phyloP scores from a whole-genome alignment of 1,139 yeast genomes.

The Diutina siamensis region DNA sequence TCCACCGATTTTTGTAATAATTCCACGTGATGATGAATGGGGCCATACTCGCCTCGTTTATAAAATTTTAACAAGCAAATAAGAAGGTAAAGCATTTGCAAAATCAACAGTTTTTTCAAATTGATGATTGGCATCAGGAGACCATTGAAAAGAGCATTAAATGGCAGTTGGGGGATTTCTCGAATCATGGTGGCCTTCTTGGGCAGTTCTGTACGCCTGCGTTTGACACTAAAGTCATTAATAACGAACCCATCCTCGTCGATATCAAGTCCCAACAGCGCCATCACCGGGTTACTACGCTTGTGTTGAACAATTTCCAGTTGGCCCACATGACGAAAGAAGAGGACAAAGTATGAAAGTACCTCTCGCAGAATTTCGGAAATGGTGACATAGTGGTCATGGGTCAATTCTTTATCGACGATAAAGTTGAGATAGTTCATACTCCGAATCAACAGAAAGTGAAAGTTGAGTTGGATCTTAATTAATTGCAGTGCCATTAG shows the following conservation, averaged over 20 bases:
- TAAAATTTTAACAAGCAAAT: conserved; percentile 28
- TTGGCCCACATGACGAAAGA: conserved; percentile 21
- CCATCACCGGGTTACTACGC: conserved; percentile 2
- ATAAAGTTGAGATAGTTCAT: conserved; percentile 36
- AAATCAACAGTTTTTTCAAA: conserved; percentile 30
- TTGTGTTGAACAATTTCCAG: not conserved
- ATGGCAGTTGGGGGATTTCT: conserved; percentile 29
- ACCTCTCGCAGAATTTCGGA: conserved; percentile 29
- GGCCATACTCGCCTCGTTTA: conserved; percentile 1
- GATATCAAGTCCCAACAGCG: conserved; percentile 11
- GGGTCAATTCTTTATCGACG: conserved; percentile 33
- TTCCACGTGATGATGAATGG: not conserved
- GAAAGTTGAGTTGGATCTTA: conserved; percentile 34
- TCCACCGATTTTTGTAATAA: not conserved
- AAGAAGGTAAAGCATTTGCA: conserved; percentile 34
- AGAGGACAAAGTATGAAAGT: conserved; percentile 26
- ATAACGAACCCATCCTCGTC: conserved; percentile 40
- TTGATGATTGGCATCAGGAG: conserved; percentile 35
- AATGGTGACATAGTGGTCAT: conserved; percentile 25
- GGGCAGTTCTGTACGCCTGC: conserved; percentile 13
- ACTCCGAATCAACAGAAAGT: conserved; percentile 31
- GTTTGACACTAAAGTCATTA: conserved; percentile 33
- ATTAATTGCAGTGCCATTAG: conserved; percentile 31
- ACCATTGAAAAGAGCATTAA: conserved; percentile 33
- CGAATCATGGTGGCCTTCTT: conserved; percentile 7